Evolutionary conservation across 768 basidiomycete genomes (phyloP).

Genomic region (Leucogyrophana mollusca): DNA sequence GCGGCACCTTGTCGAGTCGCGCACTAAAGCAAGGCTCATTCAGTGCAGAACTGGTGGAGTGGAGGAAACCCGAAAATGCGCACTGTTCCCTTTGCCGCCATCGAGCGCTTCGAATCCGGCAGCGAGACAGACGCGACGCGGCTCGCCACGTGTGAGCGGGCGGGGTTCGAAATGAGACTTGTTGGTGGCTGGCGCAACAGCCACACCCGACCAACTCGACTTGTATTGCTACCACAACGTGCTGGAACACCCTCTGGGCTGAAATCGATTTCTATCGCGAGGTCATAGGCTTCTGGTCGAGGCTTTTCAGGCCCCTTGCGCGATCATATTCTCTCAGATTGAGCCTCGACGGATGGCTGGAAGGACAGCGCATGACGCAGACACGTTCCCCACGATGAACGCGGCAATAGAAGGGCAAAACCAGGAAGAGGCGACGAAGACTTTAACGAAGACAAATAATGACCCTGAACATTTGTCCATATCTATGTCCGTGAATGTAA

Average conservation of each 20-base stretch:
- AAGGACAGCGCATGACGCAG: slow-evolving; percentile 10
- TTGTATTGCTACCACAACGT: slow-evolving; percentile 26
- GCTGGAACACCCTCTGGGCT: slow-evolving; percentile 2
- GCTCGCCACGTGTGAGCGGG: slow-evolving; percentile 18
- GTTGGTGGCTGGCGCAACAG: slow-evolving; percentile 8
- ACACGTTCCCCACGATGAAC: slow-evolving; percentile 1
- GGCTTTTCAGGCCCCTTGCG: background rate
- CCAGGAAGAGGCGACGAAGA: slow-evolving; percentile 2
- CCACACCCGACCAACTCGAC: slow-evolving; percentile 10
- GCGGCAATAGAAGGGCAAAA: slow-evolving; percentile 6
- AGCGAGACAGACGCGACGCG: background rate
- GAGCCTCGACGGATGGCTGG: slow-evolving; percentile 13
- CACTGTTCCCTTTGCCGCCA: too few relatives aligned
- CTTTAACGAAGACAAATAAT: slow-evolving; percentile 6
- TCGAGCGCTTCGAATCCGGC: background rate
- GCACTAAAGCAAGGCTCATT: background rate
- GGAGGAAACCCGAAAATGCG: background rate
- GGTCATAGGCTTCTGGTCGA: background rate
- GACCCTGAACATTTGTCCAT: slow-evolving; percentile 20
- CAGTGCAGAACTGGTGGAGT: background rate
- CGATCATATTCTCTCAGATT: background rate
- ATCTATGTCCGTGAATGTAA: slow-evolving; percentile 29
- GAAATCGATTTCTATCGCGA: background rate
- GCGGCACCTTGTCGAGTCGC: background rate
- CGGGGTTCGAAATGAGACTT: slow-evolving; percentile 15